phyloP scores from a whole-genome alignment of 805 yeast species.

The Zygosaccharomyces siamensis region DNA sequence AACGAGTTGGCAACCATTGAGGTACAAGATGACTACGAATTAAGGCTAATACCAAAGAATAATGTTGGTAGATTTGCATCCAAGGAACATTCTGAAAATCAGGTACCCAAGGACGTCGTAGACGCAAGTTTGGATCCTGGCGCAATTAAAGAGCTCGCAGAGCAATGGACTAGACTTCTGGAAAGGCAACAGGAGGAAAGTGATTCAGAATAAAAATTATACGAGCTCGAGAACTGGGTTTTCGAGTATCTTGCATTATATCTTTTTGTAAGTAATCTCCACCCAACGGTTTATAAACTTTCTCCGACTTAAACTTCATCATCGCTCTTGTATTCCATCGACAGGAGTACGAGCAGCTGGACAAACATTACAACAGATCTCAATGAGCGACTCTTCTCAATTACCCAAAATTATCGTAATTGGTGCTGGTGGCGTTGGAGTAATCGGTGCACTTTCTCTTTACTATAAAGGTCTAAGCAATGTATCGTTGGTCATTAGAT shows the following conservation, averaged over 20 bases:
- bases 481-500: slow-evolving; percentile 60
- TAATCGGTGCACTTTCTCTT: slow-evolving; percentile 65
- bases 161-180: slow-evolving; percentile 49
- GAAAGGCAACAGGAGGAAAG: slow-evolving; percentile 24
- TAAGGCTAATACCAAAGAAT: slow-evolving; percentile 64
- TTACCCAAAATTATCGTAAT: slow-evolving; percentile 48
- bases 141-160: slow-evolving; percentile 64
- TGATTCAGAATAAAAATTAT: slow-evolving; percentile 3
- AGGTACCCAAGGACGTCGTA: slow-evolving; percentile 86
- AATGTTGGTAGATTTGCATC: slow-evolving; percentile 72
- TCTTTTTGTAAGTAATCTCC: not conserved
- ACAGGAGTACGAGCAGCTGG: not conserved
- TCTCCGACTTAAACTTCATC: not conserved
- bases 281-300: not conserved
- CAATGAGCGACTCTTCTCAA: not conserved
- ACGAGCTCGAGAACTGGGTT: not conserved
- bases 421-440: slow-evolving; percentile 87
- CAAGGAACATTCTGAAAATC: slow-evolving; percentile 82
- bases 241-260: not conserved
- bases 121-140: slow-evolving; percentile 71
- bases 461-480: slow-evolving; percentile 43
- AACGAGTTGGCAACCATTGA: slow-evolving; percentile 49
- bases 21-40: slow-evolving; percentile 39
- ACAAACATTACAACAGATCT: not conserved
- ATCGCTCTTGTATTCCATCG: not conserved